Evolutionary conservation across 2,329 filamentous ascomycete genomes (phyloP), one percentile per base, ranked within the genome.

Genomic region (Aspergillus awamori): DNA sequence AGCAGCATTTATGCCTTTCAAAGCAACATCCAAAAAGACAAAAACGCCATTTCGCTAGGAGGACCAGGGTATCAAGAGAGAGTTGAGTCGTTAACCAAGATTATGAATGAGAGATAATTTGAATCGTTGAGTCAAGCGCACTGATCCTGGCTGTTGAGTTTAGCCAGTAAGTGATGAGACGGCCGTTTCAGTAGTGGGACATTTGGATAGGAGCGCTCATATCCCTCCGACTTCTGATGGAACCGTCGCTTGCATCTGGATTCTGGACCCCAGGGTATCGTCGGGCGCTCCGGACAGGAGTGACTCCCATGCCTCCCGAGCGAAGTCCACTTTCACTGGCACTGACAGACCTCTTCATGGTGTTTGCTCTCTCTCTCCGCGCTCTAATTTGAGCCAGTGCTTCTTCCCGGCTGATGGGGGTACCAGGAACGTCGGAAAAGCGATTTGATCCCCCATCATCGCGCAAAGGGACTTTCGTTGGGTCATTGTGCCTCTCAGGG

Each of bases 371-470:
- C 13, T 76, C 79, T 57, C 81, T 74, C 51, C 81, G 71, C n/a
- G 80, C 80, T 59, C 79, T 70, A 45, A 83, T 83, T 63, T 82
- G 80, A 7, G 81, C 81, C 1, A 83, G 72, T 2, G 81, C 81
- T 61, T 80, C 76, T 70, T 82, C 80, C 20, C 80, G 77, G 53
- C 74, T 78, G 57, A 82, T 75, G 4, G 80, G 79, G 1, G 77
- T 79, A n/a, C 77, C 76, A 1, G 76, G 74, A 15, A 80, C 63
- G 26, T 70, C 67, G 28, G 67, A 67, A 53, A 72, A 63, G 52
- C 67, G 54, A 56, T 70, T 68, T 3, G 65, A 61, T 2, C 62
- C 45, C 15, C 61, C 51, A 11, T 69, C 70, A 49, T 75, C 76
- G 17, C 70, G 73, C 20, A 76, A 65, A 11, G 74, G 77, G 26